Evolutionary conservation across 306 rosid species (phyloP).

Genomic region (Lupinus albus): DNA sequence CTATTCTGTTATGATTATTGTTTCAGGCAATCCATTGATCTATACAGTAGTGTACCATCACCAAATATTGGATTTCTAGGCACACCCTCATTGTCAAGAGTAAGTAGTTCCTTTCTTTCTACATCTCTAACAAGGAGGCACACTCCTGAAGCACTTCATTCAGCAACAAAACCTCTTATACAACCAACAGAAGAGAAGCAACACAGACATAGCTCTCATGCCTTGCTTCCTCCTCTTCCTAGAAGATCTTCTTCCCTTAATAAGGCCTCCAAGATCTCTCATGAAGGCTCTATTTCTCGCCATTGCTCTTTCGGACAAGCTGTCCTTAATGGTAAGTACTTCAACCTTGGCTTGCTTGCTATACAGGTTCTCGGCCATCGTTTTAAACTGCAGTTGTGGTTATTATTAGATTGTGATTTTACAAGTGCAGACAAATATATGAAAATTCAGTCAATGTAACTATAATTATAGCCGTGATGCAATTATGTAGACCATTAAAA

Average conservation of each 20-base stretch:
- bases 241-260: slow-evolving; percentile 55
- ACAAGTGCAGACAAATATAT: no score
- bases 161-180: slow-evolving; percentile 63
- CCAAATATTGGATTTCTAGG: slow-evolving; percentile 88
- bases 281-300: slow-evolving; percentile 64
- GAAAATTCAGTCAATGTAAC: no score
- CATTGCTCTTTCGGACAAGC: slow-evolving; percentile 82
- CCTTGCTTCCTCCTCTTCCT: slow-evolving; percentile 68
- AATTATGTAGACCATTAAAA: no score
- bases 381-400: no score
- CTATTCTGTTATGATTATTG: slow-evolving; percentile 9
- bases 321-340: slow-evolving; percentile 70
- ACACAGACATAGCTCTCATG: slow-evolving; percentile 62
- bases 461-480: no score
- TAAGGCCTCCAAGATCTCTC: slow-evolving; percentile 68
- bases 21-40: slow-evolving; percentile 95
- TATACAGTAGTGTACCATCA: slow-evolving; percentile 87
- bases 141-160: slow-evolving; percentile 82
- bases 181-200: slow-evolving; percentile 54
- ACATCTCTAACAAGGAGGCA: slow-evolving; percentile 88
- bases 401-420: no score
- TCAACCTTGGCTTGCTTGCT: slow-evolving; percentile 5
- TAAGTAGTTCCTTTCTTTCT: slow-evolving; percentile 89
- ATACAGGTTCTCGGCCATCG: neutral
- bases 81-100: slow-evolving; percentile 73